Evolutionary conservation across 176 grass and related monocot genomes (phyloP), one percentile per base, ranked within the genome.

Genomic region (Zoysia japonica): DNA sequence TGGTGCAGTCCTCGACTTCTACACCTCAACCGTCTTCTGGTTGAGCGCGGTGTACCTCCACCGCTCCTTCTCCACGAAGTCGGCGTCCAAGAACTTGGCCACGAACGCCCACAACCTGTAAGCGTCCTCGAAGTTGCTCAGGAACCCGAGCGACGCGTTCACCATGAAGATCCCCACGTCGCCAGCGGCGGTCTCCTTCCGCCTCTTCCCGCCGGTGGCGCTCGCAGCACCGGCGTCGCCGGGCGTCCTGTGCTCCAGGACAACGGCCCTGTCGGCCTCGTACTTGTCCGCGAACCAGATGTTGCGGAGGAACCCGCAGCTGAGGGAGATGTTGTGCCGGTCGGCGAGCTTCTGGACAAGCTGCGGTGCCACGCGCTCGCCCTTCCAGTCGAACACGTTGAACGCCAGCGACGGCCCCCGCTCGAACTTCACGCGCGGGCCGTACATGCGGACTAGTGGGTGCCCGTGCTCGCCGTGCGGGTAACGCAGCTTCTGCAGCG

Each of bases 21-120:
- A 93, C 71, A 90, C 75, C 53, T 93, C 91, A 51, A 92, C 82
- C 37, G 86, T 88, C 81, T 73, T 94, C 80, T 94, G 94, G 79
- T 94, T 97, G 13, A 97, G 82, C 76, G 91, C 85, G 57, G 88
- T 94, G 69, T 97, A 94, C 82, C 94, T 97, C 94, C 91, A 97
- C 73, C 85, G 82, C 80, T 97, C 94, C 80, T 94, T 97, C 80
- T 97, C 94, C 46, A 97, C 85, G 65, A 94, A 97, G 66, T 97
- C 91, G 15, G 94, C 94, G 86, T 97, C 91, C 71, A 97, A 56
- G 78, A 97, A 94, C 75, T 88, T 97, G 45, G 94, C 94, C 65
- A 97, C 80, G 61, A 97, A 97, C 79, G 80, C 89, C 94, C 91
- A 94, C 68, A 97, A 80, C 80, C 70, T 92, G 71, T 94, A 97